phyloP scores from a whole-genome alignment of 441 rosid species.

The Metrosideros polymorpha region DNA sequence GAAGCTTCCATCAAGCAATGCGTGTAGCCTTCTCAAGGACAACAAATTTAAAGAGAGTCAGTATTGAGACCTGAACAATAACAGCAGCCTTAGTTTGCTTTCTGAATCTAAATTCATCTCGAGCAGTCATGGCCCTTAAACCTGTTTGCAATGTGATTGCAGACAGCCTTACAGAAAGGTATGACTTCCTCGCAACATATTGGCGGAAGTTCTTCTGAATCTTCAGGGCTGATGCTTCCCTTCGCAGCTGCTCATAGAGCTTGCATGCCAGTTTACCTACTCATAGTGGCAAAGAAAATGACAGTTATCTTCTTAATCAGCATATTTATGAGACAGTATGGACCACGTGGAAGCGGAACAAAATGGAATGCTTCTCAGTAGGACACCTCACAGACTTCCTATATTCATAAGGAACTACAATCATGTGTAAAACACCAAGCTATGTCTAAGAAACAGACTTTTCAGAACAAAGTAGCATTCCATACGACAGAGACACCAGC shows the following conservation, averaged over 20 bases:
- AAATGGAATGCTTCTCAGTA: background rate
- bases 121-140: constrained; percentile 93
- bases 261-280: constrained; percentile 86
- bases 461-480: background rate
- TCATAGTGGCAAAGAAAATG: constrained; percentile 11
- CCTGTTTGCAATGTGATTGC: constrained; percentile 83
- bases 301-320: constrained; percentile 7
- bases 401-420: background rate
- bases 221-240: constrained; percentile 83
- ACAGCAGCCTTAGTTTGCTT: constrained; percentile 95
- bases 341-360: background rate
- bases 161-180: constrained; percentile 41
- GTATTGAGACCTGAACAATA: constrained; percentile 58
- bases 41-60: background rate
- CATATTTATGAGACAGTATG: background rate
- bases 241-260: constrained; percentile 67
- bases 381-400: background rate
- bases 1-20: background rate
- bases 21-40: background rate
- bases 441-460: background rate
- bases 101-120: constrained; percentile 89
- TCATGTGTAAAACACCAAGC: background rate
- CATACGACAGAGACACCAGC: background rate
- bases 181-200: constrained; percentile 62
- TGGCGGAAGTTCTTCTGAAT: constrained; percentile 83